A percentile compares a stretch with the other conserved stretches of the same genome.
These are phyloP conservation scores for Vaccinium vitisidaea DNA, from an alignment of 148 eudicot genomes.

Conservation along the genomic window DNA sequence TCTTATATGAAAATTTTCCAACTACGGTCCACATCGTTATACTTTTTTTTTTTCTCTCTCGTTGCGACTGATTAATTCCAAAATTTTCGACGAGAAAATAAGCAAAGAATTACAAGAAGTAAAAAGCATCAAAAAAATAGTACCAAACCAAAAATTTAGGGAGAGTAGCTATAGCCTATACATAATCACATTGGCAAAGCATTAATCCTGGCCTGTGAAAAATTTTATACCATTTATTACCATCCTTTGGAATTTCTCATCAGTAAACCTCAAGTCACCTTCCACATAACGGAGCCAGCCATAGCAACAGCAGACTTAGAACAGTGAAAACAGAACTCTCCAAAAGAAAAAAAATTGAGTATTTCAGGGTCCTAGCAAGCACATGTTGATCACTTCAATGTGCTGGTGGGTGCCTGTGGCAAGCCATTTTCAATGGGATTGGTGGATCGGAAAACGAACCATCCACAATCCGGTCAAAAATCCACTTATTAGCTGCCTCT, in stretches of 20 bases:
- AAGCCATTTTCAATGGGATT: constrained; percentile 49
- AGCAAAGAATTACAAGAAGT: too few relatives aligned
- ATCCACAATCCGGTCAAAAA: constrained; percentile 54
- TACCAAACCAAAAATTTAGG: too few relatives aligned
- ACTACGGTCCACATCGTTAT: too few relatives aligned
- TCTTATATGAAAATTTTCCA: too few relatives aligned
- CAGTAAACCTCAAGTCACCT: background rate
- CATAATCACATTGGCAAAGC: background rate
- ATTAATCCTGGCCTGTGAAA: background rate
- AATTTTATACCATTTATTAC: background rate
- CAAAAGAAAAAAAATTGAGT: background rate
- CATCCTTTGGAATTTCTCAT: background rate
- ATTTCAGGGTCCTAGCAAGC: background rate
- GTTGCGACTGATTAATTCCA: too few relatives aligned
- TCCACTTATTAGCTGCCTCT: constrained; percentile 75
- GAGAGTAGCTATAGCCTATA: too few relatives aligned
- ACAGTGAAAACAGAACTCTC: background rate
- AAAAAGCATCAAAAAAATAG: too few relatives aligned
- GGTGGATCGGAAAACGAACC: constrained; percentile 81
- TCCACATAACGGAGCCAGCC: background rate
- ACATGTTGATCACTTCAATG: background rate
- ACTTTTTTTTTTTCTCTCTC: too few relatives aligned
- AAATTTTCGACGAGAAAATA: too few relatives aligned
- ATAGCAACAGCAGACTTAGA: background rate
- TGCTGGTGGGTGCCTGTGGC: constrained; percentile 29